Percentiles rank a stretch among this genome's conserved stretches.
These are phyloP conservation scores for Starmerella ratchasimensis DNA, from an alignment of 805 yeast genomes.

Conservation along the genomic window DNA sequence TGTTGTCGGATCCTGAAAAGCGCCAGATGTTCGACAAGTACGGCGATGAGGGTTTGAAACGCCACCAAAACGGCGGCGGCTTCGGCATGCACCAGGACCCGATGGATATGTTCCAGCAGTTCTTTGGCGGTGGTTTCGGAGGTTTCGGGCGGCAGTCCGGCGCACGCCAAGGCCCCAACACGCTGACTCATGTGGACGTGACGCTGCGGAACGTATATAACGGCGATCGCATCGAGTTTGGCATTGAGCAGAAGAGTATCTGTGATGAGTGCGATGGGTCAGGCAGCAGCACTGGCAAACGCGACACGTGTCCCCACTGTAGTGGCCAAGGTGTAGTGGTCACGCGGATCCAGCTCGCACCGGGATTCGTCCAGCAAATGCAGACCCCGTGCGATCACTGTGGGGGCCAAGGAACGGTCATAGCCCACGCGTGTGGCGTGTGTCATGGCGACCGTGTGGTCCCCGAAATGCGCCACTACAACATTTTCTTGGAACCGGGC, in stretches of 20 bases:
- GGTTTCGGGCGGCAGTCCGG: conserved; percentile 11
- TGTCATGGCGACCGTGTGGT: conserved; percentile 64
- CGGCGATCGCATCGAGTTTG: conserved; percentile 52
- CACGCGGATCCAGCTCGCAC: conserved; percentile 64
- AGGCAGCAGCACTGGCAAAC: conserved; percentile 70
- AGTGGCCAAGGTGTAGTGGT: conserved; percentile 59
- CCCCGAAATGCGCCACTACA: conserved; percentile 42
- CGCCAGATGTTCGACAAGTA: conserved; percentile 53
- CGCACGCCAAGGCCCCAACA: conserved; percentile 43
- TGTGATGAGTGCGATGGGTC: conserved; percentile 72
- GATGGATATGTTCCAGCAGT: conserved; percentile 51
- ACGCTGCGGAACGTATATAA: conserved; percentile 52
- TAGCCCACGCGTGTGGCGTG: conserved; percentile 46
- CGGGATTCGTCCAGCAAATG: conserved; percentile 78
- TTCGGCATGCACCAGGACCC: conserved; percentile 31
- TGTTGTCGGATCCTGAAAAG: conserved; percentile 58
- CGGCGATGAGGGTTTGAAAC: conserved; percentile 64
- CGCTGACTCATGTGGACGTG: conserved; percentile 42
- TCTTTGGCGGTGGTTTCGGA: conserved; percentile 28
- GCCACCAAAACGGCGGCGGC: conserved; percentile 21
- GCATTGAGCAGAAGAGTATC: conserved; percentile 52
- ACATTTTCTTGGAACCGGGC: conserved; percentile 58
- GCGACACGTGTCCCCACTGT: conserved; percentile 54
- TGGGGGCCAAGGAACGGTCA: conserved; percentile 58
- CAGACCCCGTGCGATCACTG: conserved; percentile 71